Evolutionary conservation across 768 basidiomycete species (phyloP).

Genomic region (Lactifluus echinatus): DNA sequence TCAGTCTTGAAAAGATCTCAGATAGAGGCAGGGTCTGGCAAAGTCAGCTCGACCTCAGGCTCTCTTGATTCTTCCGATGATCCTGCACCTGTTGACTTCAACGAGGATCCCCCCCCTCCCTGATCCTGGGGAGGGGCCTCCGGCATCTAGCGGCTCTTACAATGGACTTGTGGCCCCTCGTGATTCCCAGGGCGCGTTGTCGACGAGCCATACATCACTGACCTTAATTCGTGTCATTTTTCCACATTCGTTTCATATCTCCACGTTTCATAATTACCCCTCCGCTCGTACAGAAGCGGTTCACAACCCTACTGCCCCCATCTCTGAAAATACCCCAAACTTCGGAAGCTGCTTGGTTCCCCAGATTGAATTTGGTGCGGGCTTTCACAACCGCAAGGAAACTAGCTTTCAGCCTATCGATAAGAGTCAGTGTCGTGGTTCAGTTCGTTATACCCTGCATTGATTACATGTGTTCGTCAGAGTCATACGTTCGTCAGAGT

Average conservation of each 20-base stretch:
- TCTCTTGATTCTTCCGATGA: no score
- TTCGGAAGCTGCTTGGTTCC: constrained; percentile 50
- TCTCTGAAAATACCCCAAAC: constrained; percentile 24
- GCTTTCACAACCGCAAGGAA: constrained; percentile 48
- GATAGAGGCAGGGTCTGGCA: not conserved
- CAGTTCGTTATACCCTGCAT: constrained; percentile 34
- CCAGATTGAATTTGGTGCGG: constrained; percentile 44
- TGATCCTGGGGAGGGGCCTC: no score
- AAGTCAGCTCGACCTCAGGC: no score
- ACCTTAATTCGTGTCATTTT: not conserved
- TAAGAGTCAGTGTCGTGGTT: constrained; percentile 32
- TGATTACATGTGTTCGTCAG: constrained; percentile 12
- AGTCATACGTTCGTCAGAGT: constrained; percentile 29
- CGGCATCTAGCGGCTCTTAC: not conserved
- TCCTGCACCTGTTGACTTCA: no score
- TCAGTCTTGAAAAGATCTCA: constrained; percentile 42
- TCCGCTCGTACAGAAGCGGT: not conserved
- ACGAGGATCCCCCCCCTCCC: no score
- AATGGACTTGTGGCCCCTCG: not conserved
- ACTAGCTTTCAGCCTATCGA: constrained; percentile 47
- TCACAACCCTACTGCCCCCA: no score
- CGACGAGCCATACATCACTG: no score
- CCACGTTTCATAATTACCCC: not conserved
- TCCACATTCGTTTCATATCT: not conserved
- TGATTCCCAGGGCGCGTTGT: no score